Evolutionary conservation across 2,329 filamentous ascomycete genomes (phyloP).

Genomic region (Didymella pomorum): DNA sequence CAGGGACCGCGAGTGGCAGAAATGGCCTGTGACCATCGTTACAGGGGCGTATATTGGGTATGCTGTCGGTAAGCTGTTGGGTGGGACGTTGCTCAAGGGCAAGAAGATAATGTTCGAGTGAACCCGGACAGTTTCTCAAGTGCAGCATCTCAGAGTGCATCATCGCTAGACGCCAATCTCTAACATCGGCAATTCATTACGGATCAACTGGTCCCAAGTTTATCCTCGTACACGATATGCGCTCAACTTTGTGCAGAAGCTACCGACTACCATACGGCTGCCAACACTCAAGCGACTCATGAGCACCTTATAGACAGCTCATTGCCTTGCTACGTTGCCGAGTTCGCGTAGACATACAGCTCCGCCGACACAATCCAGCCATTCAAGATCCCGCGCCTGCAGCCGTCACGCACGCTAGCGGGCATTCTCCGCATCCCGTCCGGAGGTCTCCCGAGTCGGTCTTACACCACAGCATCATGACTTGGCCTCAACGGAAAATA

Average conservation of each 20-base stretch:
- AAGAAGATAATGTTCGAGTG: constrained; percentile 55
- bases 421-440: constrained; percentile 9
- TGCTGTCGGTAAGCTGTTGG: constrained; percentile 70
- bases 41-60: constrained; percentile 83
- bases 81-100: constrained; percentile 60
- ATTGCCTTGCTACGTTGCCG: not conserved
- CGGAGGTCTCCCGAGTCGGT: constrained; percentile 2
- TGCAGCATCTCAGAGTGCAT: not conserved
- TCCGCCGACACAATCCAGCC: not conserved
- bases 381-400: constrained; percentile 5
- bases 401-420: constrained; percentile 15
- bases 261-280: not conserved
- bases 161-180: not conserved
- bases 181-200: not conserved
- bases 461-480: constrained; percentile 15
- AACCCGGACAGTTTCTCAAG: not conserved
- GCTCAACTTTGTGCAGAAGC: not conserved
- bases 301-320: not conserved
- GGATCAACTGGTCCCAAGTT: not conserved
- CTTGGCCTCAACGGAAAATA: not conserved
- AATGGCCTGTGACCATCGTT: constrained; percentile 92
- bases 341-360: not conserved
- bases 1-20: constrained; percentile 96
- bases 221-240: not conserved
- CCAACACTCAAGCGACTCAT: not conserved